phyloP scores from a whole-genome alignment of 345 rosid species.

The Heritiera fomes region DNA sequence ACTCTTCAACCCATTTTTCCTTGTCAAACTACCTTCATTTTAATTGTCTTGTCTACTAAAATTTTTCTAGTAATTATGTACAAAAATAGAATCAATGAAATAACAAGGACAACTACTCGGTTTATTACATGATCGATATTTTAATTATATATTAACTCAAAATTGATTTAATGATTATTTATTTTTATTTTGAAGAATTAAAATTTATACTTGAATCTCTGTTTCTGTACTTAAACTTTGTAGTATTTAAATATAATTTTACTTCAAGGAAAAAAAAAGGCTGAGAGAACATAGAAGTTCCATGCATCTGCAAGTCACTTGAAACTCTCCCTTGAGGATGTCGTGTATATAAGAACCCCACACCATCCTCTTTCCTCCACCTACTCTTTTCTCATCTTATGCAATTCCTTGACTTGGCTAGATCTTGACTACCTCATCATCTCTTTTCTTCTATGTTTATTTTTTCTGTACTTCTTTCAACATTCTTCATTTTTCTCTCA shows the following conservation, averaged over 20 bases:
- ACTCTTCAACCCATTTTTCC: not conserved
- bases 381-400: not conserved
- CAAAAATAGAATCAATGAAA: not conserved
- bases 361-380: constrained; percentile 10
- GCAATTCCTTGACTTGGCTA: not conserved
- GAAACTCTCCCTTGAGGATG: constrained; percentile 1
- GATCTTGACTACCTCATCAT: constrained; percentile 7
- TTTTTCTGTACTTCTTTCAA: constrained; percentile 1
- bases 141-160: too few relatives aligned
- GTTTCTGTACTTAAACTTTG: too few relatives aligned
- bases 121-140: too few relatives aligned
- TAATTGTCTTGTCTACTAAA: not conserved
- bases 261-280: not conserved
- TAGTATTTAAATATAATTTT: not conserved
- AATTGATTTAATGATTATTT: not conserved
- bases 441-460: not conserved
- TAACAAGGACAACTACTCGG: too few relatives aligned
- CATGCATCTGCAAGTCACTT: constrained; percentile 17
- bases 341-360: constrained; percentile 26
- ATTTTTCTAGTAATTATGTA: not conserved
- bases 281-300: constrained; percentile 12
- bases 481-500: not conserved
- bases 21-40: not conserved
- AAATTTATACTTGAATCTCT: too few relatives aligned
- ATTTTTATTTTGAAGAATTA: too few relatives aligned